These are phyloP conservation scores for Tolypocladium nubicola DNA, from an alignment of 2,329 filamentous ascomycete species.

Conservation along the genomic window DNA sequence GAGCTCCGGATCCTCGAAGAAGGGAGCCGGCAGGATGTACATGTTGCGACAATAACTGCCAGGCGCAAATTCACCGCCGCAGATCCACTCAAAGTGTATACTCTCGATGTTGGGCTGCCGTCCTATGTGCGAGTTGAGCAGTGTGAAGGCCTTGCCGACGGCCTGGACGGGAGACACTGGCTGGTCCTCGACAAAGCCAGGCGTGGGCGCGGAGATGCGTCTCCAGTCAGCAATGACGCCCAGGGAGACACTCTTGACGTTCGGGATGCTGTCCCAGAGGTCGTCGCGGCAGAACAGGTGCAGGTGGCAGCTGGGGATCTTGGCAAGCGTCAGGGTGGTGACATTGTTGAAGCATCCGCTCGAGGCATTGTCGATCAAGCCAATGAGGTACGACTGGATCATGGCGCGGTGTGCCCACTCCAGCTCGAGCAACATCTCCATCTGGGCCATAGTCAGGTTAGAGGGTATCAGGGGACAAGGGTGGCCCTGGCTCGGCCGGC, in stretches of 20 bases:
- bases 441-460: conserved; percentile 50
- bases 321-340: conserved; percentile 50
- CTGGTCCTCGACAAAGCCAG: conserved; percentile 37
- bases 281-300: conserved; percentile 41
- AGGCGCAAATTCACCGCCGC: conserved; percentile 55
- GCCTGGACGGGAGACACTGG: conserved; percentile 40
- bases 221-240: conserved; percentile 59
- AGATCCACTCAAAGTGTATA: conserved; percentile 55
- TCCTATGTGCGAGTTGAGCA: conserved; percentile 41
- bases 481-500: not conserved
- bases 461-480: conserved; percentile 35
- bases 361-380: conserved; percentile 46
- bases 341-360: conserved; percentile 39
- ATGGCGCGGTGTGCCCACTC: conserved; percentile 61
- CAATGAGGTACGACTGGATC: conserved; percentile 55
- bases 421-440: conserved; percentile 57
- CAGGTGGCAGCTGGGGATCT: conserved; percentile 52
- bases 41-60: conserved; percentile 52
- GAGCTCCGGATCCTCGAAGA: conserved; percentile 23
- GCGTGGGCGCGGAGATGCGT: conserved; percentile 39
- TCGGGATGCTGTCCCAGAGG: conserved; percentile 51
- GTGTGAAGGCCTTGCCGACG: conserved; percentile 36
- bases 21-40: conserved; percentile 51
- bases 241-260: conserved; percentile 43
- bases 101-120: conserved; percentile 38